These are phyloP conservation scores for Dichotomopilus funicola DNA, from an alignment of 2,329 filamentous ascomycete species.

Conservation along the genomic window DNA sequence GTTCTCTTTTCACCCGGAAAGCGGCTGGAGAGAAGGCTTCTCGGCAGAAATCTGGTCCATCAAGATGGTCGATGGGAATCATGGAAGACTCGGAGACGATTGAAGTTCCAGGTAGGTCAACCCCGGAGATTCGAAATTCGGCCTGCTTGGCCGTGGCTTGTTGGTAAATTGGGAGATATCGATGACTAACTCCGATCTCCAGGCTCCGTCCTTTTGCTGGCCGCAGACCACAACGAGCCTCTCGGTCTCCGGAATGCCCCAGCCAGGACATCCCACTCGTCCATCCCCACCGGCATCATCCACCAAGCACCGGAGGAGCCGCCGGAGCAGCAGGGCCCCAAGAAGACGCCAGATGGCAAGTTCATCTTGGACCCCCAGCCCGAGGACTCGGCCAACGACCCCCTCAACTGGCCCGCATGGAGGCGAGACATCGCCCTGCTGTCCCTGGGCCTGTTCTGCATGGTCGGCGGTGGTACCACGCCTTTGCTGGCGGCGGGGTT, in stretches of 20 bases:
- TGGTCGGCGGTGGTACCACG: slow-evolving; percentile 89
- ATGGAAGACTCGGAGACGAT: slow-evolving; percentile 74
- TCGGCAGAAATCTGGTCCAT: slow-evolving; percentile 4
- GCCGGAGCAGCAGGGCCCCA: slow-evolving; percentile 44
- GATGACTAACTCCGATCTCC: neutral
- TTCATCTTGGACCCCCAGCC: slow-evolving; percentile 90
- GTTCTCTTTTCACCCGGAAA: slow-evolving; percentile 8
- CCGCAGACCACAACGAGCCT: slow-evolving; percentile 50
- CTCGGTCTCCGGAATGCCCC: slow-evolving; percentile 53
- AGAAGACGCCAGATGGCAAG: slow-evolving; percentile 71
- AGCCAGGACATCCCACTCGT: slow-evolving; percentile 52
- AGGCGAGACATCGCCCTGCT: slow-evolving; percentile 72
- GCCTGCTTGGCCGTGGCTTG: neutral
- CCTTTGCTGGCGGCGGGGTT: slow-evolving; percentile 87
- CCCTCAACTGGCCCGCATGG: slow-evolving; percentile 84
- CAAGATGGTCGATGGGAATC: slow-evolving; percentile 65
- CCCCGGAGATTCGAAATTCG: neutral
- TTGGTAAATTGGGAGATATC: slow-evolving; percentile 5
- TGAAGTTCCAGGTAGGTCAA: slow-evolving; percentile 69
- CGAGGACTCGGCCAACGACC: slow-evolving; percentile 84
- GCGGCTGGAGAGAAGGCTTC: neutral
- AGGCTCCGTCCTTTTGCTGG: slow-evolving; percentile 55
- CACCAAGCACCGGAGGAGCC: slow-evolving; percentile 28
- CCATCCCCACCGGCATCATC: slow-evolving; percentile 42
- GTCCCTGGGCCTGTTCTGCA: slow-evolving; percentile 83